These are phyloP conservation scores for Cenchrus americanus DNA, from an alignment of 176 grass and related monocot species.

Conservation along the genomic window DNA sequence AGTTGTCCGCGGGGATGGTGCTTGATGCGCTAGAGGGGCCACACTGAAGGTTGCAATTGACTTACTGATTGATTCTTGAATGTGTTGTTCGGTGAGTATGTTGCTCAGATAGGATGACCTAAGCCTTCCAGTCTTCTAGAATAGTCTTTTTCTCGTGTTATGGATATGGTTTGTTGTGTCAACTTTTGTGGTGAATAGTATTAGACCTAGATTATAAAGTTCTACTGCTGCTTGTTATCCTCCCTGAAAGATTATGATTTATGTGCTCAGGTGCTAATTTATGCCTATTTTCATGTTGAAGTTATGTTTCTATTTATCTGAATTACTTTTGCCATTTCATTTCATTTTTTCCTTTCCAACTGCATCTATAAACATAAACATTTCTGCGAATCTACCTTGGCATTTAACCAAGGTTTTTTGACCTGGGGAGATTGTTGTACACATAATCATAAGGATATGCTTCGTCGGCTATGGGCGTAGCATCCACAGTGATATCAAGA, in stretches of 20 bases:
- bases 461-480: no score
- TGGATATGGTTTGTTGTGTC: slow-evolving; percentile 26
- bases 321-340: neutral
- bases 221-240: slow-evolving; percentile 7
- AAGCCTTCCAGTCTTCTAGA: neutral
- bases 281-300: slow-evolving; percentile 21
- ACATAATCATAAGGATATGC: no score
- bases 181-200: slow-evolving; percentile 21
- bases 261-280: slow-evolving; percentile 38
- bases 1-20: slow-evolving; percentile 52
- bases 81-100: slow-evolving; percentile 13
- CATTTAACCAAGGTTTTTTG: neutral
- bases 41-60: slow-evolving; percentile 31
- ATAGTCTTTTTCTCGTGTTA: slow-evolving; percentile 31
- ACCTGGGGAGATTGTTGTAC: no score
- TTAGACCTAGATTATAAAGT: slow-evolving; percentile 34
- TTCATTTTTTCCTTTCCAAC: neutral
- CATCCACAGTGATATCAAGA: no score
- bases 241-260: slow-evolving; percentile 20
- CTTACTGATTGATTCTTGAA: slow-evolving; percentile 13
- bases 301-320: slow-evolving; percentile 9
- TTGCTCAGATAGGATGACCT: slow-evolving; percentile 7
- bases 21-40: slow-evolving; percentile 45
- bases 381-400: neutral
- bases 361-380: slow-evolving; percentile 16